Percentiles rank a stretch among this genome's conserved stretches.
These are phyloP conservation scores for Nicotiana otophora DNA, from an alignment of 257 asterid species.

Conservation along the genomic window DNA sequence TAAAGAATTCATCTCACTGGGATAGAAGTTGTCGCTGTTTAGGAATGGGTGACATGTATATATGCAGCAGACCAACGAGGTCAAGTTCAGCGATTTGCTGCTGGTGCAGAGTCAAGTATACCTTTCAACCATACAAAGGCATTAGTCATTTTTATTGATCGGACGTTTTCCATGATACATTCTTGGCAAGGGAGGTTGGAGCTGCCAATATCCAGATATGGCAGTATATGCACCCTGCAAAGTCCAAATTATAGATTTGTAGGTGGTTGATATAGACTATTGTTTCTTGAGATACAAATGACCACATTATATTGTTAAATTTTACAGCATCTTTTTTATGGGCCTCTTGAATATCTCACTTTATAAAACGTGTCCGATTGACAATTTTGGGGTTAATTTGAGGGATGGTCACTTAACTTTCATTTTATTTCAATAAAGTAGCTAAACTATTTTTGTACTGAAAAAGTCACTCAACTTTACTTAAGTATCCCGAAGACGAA, in stretches of 20 bases:
- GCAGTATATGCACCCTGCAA: background rate
- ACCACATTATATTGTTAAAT: background rate
- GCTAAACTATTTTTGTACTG: no score
- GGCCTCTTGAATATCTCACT: background rate
- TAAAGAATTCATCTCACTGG: background rate
- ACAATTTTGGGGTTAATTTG: no score
- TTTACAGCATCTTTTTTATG: background rate
- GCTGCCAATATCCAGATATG: background rate
- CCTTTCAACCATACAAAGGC: background rate
- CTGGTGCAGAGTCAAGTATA: background rate
- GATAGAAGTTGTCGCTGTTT: background rate
- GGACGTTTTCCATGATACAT: background rate
- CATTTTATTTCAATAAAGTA: no score
- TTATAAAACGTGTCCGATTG: no score
- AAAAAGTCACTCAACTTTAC: no score
- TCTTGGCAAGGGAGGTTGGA: background rate
- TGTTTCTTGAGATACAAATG: background rate
- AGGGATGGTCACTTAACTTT: no score
- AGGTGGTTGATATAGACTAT: background rate
- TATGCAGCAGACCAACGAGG: background rate
- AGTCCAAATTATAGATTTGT: slow-evolving; percentile 3
- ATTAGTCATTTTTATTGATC: background rate
- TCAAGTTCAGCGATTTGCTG: slow-evolving; percentile 2
- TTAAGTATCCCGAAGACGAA: no score
- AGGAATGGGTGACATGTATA: background rate